A percentile compares a stretch with the other conserved stretches of the same genome.
These are phyloP conservation scores for Peziza echinospora DNA, from an alignment of 495 filamentous ascomycete genomes.

Conservation along the genomic window DNA sequence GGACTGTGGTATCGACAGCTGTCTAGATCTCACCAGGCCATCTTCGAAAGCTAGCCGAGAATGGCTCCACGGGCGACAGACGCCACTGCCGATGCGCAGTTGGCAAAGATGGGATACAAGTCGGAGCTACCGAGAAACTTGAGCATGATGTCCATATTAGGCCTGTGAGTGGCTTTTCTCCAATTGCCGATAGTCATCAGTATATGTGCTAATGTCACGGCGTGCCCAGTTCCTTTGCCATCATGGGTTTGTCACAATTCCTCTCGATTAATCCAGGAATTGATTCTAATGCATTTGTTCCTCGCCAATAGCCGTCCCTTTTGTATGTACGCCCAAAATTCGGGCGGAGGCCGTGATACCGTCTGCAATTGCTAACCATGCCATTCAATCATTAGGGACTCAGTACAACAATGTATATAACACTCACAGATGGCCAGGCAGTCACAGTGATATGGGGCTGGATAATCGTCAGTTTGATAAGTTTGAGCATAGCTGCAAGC, in stretches of 20 bases:
- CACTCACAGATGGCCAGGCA: constrained; percentile 40
- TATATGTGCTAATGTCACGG: not conserved
- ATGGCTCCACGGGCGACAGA: too few species aligned
- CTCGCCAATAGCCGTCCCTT: constrained; percentile 15
- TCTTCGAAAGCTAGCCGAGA: too few species aligned
- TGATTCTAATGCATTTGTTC: too few species aligned
- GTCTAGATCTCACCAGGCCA: too few species aligned
- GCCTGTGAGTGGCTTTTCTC: constrained; percentile 25
- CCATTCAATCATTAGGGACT: constrained; percentile 15
- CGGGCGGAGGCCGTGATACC: too few species aligned
- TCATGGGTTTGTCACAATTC: constrained; percentile 20
- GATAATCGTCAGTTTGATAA: constrained; percentile 26
- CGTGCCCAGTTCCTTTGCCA: constrained; percentile 17
- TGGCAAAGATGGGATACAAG: constrained; percentile 46
- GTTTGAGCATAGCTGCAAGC: constrained; percentile 24
- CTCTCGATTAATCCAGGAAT: too few species aligned
- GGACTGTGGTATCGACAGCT: too few species aligned
- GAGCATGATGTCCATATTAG: constrained; percentile 44
- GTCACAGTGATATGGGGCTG: constrained; percentile 28
- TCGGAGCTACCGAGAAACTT: constrained; percentile 39
- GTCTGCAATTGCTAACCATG: constrained; percentile 6
- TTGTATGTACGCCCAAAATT: constrained; percentile 16
- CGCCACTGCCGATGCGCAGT: constrained; percentile 25
- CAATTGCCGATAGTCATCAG: too few species aligned
- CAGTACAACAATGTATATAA: constrained; percentile 41